phyloP scores from a whole-genome alignment of 2,329 filamentous ascomycete species.

The Calonectria hongkongensis region DNA sequence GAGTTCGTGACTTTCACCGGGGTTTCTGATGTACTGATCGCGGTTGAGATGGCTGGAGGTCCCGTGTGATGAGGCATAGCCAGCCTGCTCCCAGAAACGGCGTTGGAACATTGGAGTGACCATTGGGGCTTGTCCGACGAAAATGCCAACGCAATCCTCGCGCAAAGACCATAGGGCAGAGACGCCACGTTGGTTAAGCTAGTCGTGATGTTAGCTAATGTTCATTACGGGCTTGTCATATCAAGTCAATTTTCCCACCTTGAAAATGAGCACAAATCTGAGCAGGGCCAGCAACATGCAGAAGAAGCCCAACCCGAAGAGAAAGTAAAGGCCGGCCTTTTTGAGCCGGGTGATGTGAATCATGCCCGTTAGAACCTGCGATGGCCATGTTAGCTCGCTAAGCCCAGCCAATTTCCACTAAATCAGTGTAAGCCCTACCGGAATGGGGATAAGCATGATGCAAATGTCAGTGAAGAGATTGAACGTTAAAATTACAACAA shows the following conservation, averaged over 20 bases:
- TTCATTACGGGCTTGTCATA: neutral
- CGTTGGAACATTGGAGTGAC: neutral
- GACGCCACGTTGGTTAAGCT: constrained; percentile 11
- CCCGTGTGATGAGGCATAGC: constrained; percentile 7
- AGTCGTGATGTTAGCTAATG: neutral
- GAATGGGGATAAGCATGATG: constrained; percentile 20
- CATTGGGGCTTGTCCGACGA: constrained; percentile 11
- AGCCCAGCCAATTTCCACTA: neutral
- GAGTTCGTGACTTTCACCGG: constrained; percentile 7
- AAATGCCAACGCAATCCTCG: constrained; percentile 8
- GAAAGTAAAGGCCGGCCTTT: constrained; percentile 5
- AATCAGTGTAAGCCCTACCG: neutral
- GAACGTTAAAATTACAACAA: neutral
- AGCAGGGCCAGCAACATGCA: constrained; percentile 7
- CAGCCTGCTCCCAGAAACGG: constrained; percentile 5
- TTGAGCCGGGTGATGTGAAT: constrained; percentile 4
- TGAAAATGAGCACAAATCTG: constrained; percentile 14
- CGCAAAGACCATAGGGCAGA: constrained; percentile 14
- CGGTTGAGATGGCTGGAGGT: constrained; percentile 13
- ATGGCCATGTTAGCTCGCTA: neutral
- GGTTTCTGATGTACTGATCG: constrained; percentile 9
- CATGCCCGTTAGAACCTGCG: neutral
- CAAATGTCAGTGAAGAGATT: constrained; percentile 5
- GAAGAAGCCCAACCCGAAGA: constrained; percentile 1
- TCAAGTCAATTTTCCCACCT: neutral